These are phyloP conservation scores for Neurospora sublineolata DNA, from an alignment of 495 filamentous ascomycete genomes.

Conservation along the genomic window DNA sequence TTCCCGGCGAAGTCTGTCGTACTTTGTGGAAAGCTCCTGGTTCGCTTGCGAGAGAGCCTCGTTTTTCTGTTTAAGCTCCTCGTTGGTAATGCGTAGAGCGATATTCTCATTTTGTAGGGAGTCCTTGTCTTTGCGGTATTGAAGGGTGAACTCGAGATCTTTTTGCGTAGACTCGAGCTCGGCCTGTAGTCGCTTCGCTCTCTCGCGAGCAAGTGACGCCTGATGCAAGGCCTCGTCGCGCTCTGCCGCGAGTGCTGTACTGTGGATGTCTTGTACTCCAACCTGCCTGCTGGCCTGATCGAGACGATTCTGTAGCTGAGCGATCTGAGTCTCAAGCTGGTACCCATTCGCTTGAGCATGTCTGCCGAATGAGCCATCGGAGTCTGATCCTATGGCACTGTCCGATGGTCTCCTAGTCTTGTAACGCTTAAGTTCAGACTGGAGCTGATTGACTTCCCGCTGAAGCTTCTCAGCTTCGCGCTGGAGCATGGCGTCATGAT, in stretches of 20 bases:
- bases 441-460: slow-evolving; percentile 31
- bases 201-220: slow-evolving; percentile 29
- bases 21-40: slow-evolving; percentile 19
- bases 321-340: slow-evolving; percentile 33
- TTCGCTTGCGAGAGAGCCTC: slow-evolving; percentile 15
- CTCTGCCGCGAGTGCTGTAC: slow-evolving; percentile 31
- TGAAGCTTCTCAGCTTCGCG: slow-evolving; percentile 38
- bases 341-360: slow-evolving; percentile 22
- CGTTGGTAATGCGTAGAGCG: slow-evolving; percentile 22
- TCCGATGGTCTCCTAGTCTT: slow-evolving; percentile 27
- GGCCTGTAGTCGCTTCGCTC: slow-evolving; percentile 32
- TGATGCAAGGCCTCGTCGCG: slow-evolving; percentile 36
- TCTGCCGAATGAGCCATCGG: slow-evolving; percentile 27
- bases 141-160: slow-evolving; percentile 22
- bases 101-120: slow-evolving; percentile 24
- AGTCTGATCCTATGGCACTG: slow-evolving; percentile 37
- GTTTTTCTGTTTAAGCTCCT: slow-evolving; percentile 19
- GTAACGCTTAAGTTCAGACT: slow-evolving; percentile 29
- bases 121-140: slow-evolving; percentile 23
- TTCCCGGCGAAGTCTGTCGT: slow-evolving; percentile 27
- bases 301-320: slow-evolving; percentile 27
- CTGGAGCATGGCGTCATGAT: slow-evolving; percentile 38
- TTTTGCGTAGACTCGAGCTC: slow-evolving; percentile 29
- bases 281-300: slow-evolving; percentile 36
- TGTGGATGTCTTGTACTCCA: slow-evolving; percentile 35